phyloP scores from a whole-genome alignment of 2,329 filamentous ascomycete species.

The Chalaropsis thielavioides region DNA sequence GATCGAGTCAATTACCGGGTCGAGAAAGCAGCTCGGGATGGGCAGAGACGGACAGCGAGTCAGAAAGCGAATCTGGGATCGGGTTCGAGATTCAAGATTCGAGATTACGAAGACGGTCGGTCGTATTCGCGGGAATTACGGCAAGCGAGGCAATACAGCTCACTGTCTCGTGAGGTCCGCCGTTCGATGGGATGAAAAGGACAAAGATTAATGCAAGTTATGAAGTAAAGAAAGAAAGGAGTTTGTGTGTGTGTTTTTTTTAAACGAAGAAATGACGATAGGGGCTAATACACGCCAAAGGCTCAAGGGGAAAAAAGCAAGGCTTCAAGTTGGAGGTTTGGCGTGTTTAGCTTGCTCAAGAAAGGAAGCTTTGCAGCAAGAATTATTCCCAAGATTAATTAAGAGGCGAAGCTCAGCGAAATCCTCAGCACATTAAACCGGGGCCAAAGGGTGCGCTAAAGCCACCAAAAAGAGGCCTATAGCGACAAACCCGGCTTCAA shows the following conservation, averaged over 20 bases:
- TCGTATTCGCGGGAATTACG: conserved; percentile 5
- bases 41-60: not conserved
- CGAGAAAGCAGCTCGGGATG: not conserved
- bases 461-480: not conserved
- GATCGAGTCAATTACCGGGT: not conserved
- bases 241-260: not conserved
- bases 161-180: conserved; percentile 1
- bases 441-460: not conserved
- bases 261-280: conserved; percentile 6
- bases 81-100: not conserved
- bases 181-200: not conserved
- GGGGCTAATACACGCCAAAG: conserved; percentile 7
- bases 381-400: not conserved
- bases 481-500: not conserved
- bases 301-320: not conserved
- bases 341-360: not conserved
- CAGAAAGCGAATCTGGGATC: not conserved
- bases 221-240: not conserved
- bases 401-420: conserved; percentile 4
- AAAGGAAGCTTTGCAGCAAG: not conserved
- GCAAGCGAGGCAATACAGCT: not conserved
- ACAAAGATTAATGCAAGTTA: not conserved
- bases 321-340: not conserved
- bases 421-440: not conserved
- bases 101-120: conserved; percentile 3